Evolutionary conservation across 495 filamentous ascomycete genomes (phyloP), one percentile per base, ranked within the genome.

Genomic region (Aspergillus campestris): DNA sequence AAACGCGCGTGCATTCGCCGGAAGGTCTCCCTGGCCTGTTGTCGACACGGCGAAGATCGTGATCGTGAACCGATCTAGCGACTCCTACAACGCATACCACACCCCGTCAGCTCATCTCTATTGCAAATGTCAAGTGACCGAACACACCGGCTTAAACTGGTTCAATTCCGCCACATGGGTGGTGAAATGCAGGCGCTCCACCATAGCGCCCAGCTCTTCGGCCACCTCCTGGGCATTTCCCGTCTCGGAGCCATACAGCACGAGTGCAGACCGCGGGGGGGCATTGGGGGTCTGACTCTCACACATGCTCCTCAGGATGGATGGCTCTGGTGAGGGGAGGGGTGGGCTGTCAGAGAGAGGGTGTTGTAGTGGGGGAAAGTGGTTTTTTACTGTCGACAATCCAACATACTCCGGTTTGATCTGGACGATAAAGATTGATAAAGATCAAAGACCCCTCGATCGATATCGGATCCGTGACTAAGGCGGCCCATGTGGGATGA

Each of bases 201-300:
- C 63, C 52, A 85, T 52, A 18, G 80, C 73, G 13, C 83, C 87
- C 42, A 97, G 64, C 65, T 96, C 88, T 47, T 85, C 79, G 3
- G 94, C 89, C 35, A 87, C 77, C 52, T 97, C 92, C 56, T 92
- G 83, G 31, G 87, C 81, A 56, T 89, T 97, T 35, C 94, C 92
- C 0, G 89, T 95, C 66, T 99, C 94, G 12, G 89, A 88, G 29
- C 87, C 94, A 70, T 95, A 97, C 33, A 94, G 77, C 34, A 99
- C 73, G 40, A 94, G 75, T 36, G 86, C 82, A 28, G 73, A 83
- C 54, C 85, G 59, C 38, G 38, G 36, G 36, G 43, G 13, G 34
- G 34, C 45, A 31, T 32, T 53, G 34, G 51, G 31, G 31, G 42
- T 31, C 36, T 54, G 52, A 29, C 31, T 50, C 40, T 45, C 51